Base-by-base conservation (phyloP, 177 flowering plant species). In the Vitis hybrid region DNA sequence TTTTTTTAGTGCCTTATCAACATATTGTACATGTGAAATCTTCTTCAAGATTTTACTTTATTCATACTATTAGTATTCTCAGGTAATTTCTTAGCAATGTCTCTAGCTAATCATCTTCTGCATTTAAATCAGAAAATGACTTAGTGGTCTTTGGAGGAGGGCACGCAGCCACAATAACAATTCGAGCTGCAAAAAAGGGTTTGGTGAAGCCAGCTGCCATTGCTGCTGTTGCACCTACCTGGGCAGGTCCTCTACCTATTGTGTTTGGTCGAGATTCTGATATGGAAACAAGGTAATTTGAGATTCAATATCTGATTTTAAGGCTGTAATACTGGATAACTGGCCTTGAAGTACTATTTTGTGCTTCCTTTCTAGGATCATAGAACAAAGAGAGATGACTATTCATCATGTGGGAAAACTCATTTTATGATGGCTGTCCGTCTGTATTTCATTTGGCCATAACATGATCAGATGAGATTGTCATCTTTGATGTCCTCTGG, bases 191-290 rank as follows among this genome's bases (percentile, higher is more conserved):
- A 55, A 85, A 79, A 72, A 86, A 85, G 73, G 92, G 88, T 65
- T 73, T 88, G 67, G 80, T 91, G 78, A 91, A 88, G 76, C 89
- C 97, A 67, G 77, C 82, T 52, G 93, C 91, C 13, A 85, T 92
- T 81, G 95, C 97, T 79, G 93, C 98, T 74, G 82, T 94, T 73
- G 97, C 98, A 58, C 98, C 97, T 49, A 94, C 97, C 41, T 94
- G 97, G 98, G 91, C 97, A 63, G 98, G 97, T 74, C 97, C 97
- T 15, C 97, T 94, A 70, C 97, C 98, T 20, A 94, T 94, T 68
- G 97, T 92, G 49, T 94, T 94, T 82, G 97, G 97, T 68, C 84
- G 93, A 76, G 94, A 87, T 78, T 87, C 97, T 13, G 83, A 73
- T 76, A 91, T 91, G 97, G 95, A 92, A 78, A 72, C 90, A 53